Evolutionary conservation across 345 rosid species (phyloP).

Genomic region (Trapa incisa): DNA sequence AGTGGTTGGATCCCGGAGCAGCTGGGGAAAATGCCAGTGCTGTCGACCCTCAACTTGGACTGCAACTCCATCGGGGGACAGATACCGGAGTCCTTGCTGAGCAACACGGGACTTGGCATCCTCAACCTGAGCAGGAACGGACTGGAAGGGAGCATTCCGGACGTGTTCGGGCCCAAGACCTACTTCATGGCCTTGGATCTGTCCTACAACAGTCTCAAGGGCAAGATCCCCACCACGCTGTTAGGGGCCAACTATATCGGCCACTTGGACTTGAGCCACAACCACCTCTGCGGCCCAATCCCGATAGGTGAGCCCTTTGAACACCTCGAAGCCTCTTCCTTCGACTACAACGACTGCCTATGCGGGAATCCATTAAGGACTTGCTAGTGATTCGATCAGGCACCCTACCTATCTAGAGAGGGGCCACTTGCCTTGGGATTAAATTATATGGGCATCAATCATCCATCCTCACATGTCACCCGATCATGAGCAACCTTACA

Average conservation of each 20-base stretch:
- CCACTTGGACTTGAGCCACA: conserved; percentile 76
- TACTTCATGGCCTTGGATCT: conserved; percentile 73
- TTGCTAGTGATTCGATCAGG: conserved; percentile 20
- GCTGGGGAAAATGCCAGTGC: conserved; percentile 73
- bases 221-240: conserved; percentile 53
- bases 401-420: no score
- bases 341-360: conserved; percentile 55
- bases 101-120: conserved; percentile 48
- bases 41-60: conserved; percentile 61
- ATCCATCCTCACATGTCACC: no score
- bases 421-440: no score
- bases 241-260: conserved; percentile 55
- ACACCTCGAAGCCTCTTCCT: conserved; percentile 57
- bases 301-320: conserved; percentile 76
- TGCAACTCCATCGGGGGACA: conserved; percentile 47
- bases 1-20: conserved; percentile 46
- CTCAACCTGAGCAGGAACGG: conserved; percentile 67
- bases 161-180: conserved; percentile 53
- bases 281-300: conserved; percentile 77
- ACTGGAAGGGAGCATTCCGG: conserved; percentile 65
- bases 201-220: conserved; percentile 53
- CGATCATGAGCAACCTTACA: no score
- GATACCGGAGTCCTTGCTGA: conserved; percentile 40
- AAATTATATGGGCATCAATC: no score
- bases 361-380: conserved; percentile 73